Percentiles rank a stretch among this genome's conserved stretches.
These are phyloP conservation scores for Daldinia bambusicola DNA, from an alignment of 495 filamentous ascomycete species.

Conservation along the genomic window DNA sequence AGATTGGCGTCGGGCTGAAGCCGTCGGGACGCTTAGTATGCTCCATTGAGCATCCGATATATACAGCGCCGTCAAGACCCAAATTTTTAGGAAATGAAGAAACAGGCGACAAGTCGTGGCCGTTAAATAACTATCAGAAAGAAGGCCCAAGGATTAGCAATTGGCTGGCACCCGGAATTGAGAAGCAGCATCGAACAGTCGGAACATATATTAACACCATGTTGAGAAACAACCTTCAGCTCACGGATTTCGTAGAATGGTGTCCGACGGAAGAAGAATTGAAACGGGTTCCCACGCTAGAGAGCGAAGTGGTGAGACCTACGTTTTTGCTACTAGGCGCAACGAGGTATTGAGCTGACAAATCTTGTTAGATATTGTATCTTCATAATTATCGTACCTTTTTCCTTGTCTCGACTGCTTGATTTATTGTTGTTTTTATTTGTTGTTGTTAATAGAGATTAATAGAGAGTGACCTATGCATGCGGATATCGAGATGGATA, in stretches of 20 bases:
- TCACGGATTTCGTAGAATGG: conserved; percentile 54
- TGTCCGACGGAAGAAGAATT: conserved; percentile 32
- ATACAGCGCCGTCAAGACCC: conserved; percentile 49
- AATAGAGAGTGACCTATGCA: too few relatives aligned
- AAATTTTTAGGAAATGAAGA: conserved; percentile 40
- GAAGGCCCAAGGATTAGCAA: conserved; percentile 49
- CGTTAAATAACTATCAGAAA: conserved; percentile 49
- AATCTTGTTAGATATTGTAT: too few relatives aligned
- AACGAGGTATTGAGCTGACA: neutral
- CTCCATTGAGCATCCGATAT: conserved; percentile 54
- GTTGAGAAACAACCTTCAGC: conserved; percentile 46
- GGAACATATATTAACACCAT: conserved; percentile 50
- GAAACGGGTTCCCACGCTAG: conserved; percentile 16
- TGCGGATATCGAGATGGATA: neutral
- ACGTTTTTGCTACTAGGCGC: conserved; percentile 41
- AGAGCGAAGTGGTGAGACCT: conserved; percentile 30
- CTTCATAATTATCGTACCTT: too few relatives aligned
- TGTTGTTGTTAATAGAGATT: too few relatives aligned
- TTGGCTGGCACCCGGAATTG: conserved; percentile 50
- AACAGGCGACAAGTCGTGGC: conserved; percentile 45
- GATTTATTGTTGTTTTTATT: too few relatives aligned
- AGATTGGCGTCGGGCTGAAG: conserved; percentile 44
- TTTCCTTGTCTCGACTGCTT: too few relatives aligned
- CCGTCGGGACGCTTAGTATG: conserved; percentile 50
- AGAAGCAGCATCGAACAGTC: conserved; percentile 53